phyloP scores from a whole-genome alignment of 352 stramenopile species.

The Globisporangium solare region DNA sequence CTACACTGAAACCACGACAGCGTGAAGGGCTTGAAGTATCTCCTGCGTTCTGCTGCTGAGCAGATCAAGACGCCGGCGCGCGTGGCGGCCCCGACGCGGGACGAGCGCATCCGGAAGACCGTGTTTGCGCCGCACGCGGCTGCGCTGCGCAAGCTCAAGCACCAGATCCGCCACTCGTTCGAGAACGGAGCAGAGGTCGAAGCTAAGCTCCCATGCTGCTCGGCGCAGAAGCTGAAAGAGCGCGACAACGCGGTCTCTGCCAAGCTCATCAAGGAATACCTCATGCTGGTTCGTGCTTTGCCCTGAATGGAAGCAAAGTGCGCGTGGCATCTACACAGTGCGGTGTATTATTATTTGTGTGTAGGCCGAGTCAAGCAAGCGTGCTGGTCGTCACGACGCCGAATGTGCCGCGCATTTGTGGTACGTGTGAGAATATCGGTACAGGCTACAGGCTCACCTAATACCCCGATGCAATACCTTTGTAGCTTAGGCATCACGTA shows the following conservation, averaged over 20 bases:
- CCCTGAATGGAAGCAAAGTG: not conserved
- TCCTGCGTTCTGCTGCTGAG: not conserved
- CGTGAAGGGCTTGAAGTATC: too few relatives aligned
- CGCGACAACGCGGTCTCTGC: constrained; percentile 53
- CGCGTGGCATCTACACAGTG: not conserved
- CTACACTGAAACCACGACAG: not conserved
- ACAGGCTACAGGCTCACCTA: not conserved
- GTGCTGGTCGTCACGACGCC: constrained; percentile 71
- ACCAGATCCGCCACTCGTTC: constrained; percentile 38
- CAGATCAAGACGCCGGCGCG: constrained; percentile 76
- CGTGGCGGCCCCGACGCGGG: constrained; percentile 39
- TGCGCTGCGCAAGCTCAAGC: constrained; percentile 42
- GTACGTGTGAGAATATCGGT: constrained; percentile 19
- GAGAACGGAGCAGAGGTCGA: constrained; percentile 44
- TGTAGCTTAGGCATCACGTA: constrained; percentile 74
- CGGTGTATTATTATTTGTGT: not conserved
- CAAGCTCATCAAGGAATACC: constrained; percentile 78
- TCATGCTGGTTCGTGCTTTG: constrained; percentile 42
- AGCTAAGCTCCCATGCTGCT: constrained; percentile 50
- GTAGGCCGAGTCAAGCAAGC: constrained; percentile 79
- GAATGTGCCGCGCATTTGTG: constrained; percentile 83
- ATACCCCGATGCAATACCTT: too few relatives aligned
- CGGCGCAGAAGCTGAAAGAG: constrained; percentile 56
- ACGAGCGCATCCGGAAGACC: constrained; percentile 68
- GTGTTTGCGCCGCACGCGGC: constrained; percentile 67